Conservation (phyloP, 208 protist genomes). For the Naegleria lovaniensis region DNA sequence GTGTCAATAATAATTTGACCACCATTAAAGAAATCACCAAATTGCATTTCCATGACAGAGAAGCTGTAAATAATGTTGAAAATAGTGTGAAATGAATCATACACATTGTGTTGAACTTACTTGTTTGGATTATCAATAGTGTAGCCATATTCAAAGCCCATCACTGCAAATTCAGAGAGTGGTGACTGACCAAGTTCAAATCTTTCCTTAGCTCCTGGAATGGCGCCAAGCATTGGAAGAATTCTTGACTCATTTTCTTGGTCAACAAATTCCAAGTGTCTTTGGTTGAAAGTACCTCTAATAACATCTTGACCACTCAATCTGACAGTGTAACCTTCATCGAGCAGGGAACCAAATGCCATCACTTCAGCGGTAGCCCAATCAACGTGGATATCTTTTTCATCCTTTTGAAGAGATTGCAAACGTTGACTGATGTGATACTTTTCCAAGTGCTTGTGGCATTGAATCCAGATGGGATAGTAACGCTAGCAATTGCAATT, state of each 20-base stretch:
- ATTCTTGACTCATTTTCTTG: constrained; percentile 64
- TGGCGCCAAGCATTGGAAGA: constrained; percentile 49
- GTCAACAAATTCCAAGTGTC: constrained; percentile 92
- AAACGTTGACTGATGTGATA: neutral
- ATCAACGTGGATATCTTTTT: constrained; percentile 57
- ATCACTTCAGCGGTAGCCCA: constrained; percentile 90
- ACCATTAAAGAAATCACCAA: constrained; percentile 96
- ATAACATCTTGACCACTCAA: constrained; percentile 87
- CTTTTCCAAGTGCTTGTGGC: constrained; percentile 2
- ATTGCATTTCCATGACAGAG: constrained; percentile 91
- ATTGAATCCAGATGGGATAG: neutral
- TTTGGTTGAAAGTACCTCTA: constrained; percentile 91
- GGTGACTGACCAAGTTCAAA: constrained; percentile 84
- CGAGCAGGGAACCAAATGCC: constrained; percentile 84
- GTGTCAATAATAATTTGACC: constrained; percentile 97
- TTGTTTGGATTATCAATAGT: constrained; percentile 83
- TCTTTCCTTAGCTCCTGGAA: constrained; percentile 56
- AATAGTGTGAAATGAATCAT: too few species aligned
- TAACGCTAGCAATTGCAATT: neutral
- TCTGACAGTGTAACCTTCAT: constrained; percentile 88
- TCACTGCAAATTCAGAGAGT: constrained; percentile 90
- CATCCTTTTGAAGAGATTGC: neutral
- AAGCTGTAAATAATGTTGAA: neutral
- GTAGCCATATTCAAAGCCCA: constrained; percentile 94
- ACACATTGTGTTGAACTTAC: constrained; percentile 72